phyloP scores from a whole-genome alignment of 441 rosid species.

The Bruguiera hainesii region DNA sequence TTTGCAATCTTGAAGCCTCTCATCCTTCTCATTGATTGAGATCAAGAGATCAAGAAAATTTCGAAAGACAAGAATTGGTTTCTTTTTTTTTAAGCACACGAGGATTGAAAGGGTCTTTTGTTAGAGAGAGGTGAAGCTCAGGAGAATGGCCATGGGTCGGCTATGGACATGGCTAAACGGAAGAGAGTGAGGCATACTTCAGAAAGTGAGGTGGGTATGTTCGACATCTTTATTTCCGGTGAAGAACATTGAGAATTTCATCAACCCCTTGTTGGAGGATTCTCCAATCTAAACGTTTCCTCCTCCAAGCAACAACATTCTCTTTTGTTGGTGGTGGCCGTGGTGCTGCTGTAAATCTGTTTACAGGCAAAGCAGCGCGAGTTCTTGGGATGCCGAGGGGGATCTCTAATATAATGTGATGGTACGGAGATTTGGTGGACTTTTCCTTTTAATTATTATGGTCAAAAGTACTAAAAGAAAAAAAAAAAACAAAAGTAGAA shows the following conservation, averaged over 20 bases:
- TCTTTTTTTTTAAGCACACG: not conserved
- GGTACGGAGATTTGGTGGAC: too few species aligned
- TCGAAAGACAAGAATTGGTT: not conserved
- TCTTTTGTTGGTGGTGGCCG: not conserved
- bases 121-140: conserved; percentile 17
- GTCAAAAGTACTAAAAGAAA: too few species aligned
- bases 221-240: conserved; percentile 33
- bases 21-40: conserved; percentile 41
- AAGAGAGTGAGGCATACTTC: conserved; percentile 49
- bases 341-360: not conserved
- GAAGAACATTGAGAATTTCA: conserved; percentile 15
- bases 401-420: too few species aligned
- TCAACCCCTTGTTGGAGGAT: not conserved
- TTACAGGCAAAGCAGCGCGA: too few species aligned
- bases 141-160: conserved; percentile 62
- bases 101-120: not conserved
- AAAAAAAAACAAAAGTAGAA: not conserved
- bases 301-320: not conserved
- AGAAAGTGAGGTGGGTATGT: conserved; percentile 51
- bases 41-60: not conserved
- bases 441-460: too few species aligned
- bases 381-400: too few species aligned
- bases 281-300: not conserved
- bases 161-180: conserved; percentile 53
- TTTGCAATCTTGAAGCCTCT: conserved; percentile 60